Percentiles rank a stretch among this genome's conserved stretches.
Conservation (phyloP, 2,329 filamentous ascomycete genomes). For the Biscogniauxia marginata region DNA sequence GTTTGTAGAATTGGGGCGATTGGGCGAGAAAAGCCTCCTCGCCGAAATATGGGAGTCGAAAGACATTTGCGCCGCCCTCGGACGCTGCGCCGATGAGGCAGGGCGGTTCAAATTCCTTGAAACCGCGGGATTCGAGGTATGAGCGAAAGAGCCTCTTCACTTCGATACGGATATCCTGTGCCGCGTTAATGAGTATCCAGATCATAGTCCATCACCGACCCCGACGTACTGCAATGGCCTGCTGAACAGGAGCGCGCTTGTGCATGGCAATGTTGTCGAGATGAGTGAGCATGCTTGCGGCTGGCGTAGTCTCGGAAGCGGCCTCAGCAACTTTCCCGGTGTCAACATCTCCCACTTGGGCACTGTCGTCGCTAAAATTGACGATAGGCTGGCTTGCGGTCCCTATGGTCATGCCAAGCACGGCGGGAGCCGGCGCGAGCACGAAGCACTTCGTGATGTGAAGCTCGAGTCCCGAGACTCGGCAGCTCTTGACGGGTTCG, state of each 20-base stretch:
- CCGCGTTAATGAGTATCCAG: too few relatives aligned
- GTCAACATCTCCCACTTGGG: too few relatives aligned
- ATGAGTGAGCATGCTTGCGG: constrained; percentile 79
- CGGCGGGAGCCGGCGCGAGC: constrained; percentile 61
- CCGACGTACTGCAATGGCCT: constrained; percentile 71
- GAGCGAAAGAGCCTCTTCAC: constrained; percentile 69
- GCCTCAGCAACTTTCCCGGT: too few relatives aligned
- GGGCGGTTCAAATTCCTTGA: constrained; percentile 77
- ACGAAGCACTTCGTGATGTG: constrained; percentile 85
- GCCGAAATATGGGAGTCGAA: constrained; percentile 86
- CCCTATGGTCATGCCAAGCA: constrained; percentile 57
- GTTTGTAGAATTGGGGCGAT: constrained; percentile 84
- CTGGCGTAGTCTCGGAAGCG: too few relatives aligned
- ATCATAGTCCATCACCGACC: too few relatives aligned
- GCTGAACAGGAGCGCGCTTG: constrained; percentile 86
- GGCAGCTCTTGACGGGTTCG: constrained; percentile 85
- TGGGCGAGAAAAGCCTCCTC: constrained; percentile 78
- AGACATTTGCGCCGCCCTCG: constrained; percentile 91
- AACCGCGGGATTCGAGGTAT: constrained; percentile 81
- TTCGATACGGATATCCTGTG: constrained; percentile 52
- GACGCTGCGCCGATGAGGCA: constrained; percentile 87
- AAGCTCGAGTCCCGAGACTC: constrained; percentile 76
- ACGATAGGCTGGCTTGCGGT: constrained; percentile 54
- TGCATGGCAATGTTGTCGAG: constrained; percentile 92
- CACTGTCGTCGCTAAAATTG: constrained; percentile 43